Evolutionary conservation across 2,329 filamentous ascomycete species (phyloP).

Genomic region (Fusarium xyrophilum): DNA sequence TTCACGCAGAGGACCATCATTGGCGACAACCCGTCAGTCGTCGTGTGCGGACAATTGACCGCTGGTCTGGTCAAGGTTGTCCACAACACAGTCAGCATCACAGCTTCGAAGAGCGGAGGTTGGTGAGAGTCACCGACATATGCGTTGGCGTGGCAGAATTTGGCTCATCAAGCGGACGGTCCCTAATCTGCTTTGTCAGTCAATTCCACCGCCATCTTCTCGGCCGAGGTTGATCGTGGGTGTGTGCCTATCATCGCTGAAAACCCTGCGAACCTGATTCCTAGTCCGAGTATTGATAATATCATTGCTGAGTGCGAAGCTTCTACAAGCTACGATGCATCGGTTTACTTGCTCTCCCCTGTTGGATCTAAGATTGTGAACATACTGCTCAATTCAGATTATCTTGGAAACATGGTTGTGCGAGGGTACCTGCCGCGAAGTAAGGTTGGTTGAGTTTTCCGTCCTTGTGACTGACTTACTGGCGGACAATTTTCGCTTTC

Average conservation of each 20-base stretch:
- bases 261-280: conserved; percentile 22
- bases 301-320: conserved; percentile 25
- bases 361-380: background rate
- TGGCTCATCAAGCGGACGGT: conserved; percentile 19
- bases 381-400: background rate
- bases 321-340: conserved; percentile 20
- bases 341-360: background rate
- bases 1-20: conserved; percentile 2
- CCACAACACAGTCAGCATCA: conserved; percentile 24
- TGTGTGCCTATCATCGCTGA: conserved; percentile 9
- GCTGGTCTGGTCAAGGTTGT: conserved; percentile 35
- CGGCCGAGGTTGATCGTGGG: conserved; percentile 22
- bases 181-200: conserved; percentile 36
- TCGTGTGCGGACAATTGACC: conserved; percentile 24
- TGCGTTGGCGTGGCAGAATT: conserved; percentile 14
- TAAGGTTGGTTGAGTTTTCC: background rate
- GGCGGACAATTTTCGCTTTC: conserved; percentile 34
- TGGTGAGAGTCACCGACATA: background rate
- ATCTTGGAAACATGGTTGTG: background rate
- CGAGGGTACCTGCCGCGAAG: background rate
- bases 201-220: conserved; percentile 4
- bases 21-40: conserved; percentile 6
- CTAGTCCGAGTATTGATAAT: conserved; percentile 30
- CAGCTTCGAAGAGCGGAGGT: conserved; percentile 32
- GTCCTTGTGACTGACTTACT: conserved; percentile 16